Conservation (phyloP, 805 yeast genomes). For the Ogataea corticis region DNA sequence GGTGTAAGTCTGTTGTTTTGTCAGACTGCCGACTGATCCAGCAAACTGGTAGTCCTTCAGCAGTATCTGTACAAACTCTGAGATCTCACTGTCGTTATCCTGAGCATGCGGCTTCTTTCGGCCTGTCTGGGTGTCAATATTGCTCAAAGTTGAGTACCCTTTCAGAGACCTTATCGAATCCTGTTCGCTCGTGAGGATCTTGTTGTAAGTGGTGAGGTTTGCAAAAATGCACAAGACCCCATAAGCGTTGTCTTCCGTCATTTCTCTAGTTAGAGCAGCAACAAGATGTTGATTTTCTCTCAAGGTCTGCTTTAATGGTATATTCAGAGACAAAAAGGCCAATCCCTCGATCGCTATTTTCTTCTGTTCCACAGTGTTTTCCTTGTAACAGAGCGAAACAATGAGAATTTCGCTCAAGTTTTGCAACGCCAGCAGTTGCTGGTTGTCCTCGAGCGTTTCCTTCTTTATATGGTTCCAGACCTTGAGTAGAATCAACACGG, state of each 20-base stretch:
- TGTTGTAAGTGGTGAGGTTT: conserved; percentile 39
- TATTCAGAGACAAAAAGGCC: conserved; percentile 38
- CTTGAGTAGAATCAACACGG: conserved; percentile 53
- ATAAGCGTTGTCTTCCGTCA: conserved; percentile 25
- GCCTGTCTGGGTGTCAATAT: conserved; percentile 30
- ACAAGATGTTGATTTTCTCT: conserved; percentile 38
- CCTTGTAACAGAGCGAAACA: conserved; percentile 11
- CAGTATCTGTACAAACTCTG: conserved; percentile 28
- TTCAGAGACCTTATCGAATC: conserved; percentile 40
- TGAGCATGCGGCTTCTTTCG: conserved; percentile 27
- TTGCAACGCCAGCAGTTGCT: conserved; percentile 35
- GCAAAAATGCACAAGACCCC: conserved; percentile 44
- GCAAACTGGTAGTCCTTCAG: conserved; percentile 22
- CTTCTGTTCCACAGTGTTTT: conserved; percentile 26
- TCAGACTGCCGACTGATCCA: conserved; percentile 15
- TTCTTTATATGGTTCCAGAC: conserved; percentile 53
- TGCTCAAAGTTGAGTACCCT: conserved; percentile 32
- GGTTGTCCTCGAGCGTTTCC: conserved; percentile 27
- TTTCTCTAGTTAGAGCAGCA: conserved; percentile 21
- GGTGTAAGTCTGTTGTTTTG: conserved; percentile 11
- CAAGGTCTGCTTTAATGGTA: conserved; percentile 33
- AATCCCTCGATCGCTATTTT: conserved; percentile 33
- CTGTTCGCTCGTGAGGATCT: conserved; percentile 32
- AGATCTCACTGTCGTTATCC: conserved; percentile 33
- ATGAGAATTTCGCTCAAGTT: conserved; percentile 31